Evolutionary conservation across 2,329 filamentous ascomycete genomes (phyloP).

Genomic region (Colletotrichum australisinense): DNA sequence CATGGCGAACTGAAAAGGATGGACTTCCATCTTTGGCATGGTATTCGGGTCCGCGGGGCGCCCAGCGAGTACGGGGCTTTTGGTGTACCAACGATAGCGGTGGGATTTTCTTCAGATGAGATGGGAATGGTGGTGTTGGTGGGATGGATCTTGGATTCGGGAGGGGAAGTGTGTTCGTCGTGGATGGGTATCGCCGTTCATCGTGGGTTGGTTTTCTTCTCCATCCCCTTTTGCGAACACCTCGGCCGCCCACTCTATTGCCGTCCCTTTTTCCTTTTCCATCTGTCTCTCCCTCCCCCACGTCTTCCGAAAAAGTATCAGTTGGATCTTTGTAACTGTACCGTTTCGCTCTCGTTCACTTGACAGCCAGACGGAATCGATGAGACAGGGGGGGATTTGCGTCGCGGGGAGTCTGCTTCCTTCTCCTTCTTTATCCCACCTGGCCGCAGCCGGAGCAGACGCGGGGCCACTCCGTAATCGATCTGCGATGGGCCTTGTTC

Average conservation of each 20-base stretch:
- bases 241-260: not conserved
- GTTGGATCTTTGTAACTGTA: not conserved
- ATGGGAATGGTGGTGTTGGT: not conserved
- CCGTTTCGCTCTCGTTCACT: not conserved
- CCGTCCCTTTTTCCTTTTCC: not conserved
- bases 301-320: not conserved
- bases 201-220: not conserved
- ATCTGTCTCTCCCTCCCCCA: not conserved
- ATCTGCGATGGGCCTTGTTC: not conserved
- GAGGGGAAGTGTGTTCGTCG: not conserved
- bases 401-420: not conserved
- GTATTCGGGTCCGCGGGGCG: not conserved
- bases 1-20: not conserved
- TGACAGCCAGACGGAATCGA: too few relatives aligned
- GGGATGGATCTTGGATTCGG: not conserved
- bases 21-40: conserved; percentile 10
- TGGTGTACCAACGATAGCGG: not conserved
- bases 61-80: not conserved
- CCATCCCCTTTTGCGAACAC: not conserved
- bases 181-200: not conserved
- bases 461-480: conserved; percentile 10
- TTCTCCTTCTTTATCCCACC: not conserved
- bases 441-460: conserved; percentile 13
- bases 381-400: not conserved
- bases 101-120: not conserved